Percentiles rank a stretch among this genome's conserved stretches.
phyloP scores from a whole-genome alignment of 805 yeast species.

The Teunomyces funiuensis region DNA sequence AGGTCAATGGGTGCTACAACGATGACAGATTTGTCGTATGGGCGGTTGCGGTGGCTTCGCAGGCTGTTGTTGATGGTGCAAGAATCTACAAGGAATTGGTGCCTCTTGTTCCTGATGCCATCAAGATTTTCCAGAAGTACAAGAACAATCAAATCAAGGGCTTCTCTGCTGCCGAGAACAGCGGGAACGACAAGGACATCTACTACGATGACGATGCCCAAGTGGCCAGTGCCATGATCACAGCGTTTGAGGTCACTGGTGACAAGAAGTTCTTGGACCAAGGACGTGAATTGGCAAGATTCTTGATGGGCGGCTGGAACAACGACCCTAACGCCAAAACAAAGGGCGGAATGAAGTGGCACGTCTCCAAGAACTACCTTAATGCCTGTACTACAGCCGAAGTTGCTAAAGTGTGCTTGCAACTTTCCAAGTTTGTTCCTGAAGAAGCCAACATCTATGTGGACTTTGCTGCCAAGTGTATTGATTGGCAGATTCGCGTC shows the following conservation, averaged over 20 bases:
- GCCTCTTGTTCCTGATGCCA: slow-evolving; percentile 54
- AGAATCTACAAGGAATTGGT: slow-evolving; percentile 49
- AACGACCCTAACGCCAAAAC: slow-evolving; percentile 39
- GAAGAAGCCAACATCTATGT: slow-evolving; percentile 47
- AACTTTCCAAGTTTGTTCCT: slow-evolving; percentile 54
- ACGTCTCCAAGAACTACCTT: slow-evolving; percentile 55
- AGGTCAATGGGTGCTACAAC: slow-evolving; percentile 44
- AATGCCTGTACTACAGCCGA: slow-evolving; percentile 70
- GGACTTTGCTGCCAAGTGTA: slow-evolving; percentile 58
- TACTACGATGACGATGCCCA: slow-evolving; percentile 79
- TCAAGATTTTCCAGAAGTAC: slow-evolving; percentile 50
- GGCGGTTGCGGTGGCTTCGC: slow-evolving; percentile 66
- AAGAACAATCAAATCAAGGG: slow-evolving; percentile 52
- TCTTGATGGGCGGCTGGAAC: slow-evolving; percentile 66
- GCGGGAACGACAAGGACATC: slow-evolving; percentile 59
- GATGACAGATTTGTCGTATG: slow-evolving; percentile 62
- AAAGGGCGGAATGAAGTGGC: slow-evolving; percentile 71
- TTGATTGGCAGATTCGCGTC: slow-evolving; percentile 54
- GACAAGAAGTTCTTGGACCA: slow-evolving; percentile 51
- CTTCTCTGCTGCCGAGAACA: slow-evolving; percentile 64
- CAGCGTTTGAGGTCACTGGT: slow-evolving; percentile 68
- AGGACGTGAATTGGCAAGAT: slow-evolving; percentile 58
- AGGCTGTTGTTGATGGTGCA: slow-evolving; percentile 67
- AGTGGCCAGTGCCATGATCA: slow-evolving; percentile 60
- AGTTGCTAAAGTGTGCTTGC: slow-evolving; percentile 60